Conservation (phyloP, 768 basidiomycete species). For the Daedaleopsis nitida region DNA sequence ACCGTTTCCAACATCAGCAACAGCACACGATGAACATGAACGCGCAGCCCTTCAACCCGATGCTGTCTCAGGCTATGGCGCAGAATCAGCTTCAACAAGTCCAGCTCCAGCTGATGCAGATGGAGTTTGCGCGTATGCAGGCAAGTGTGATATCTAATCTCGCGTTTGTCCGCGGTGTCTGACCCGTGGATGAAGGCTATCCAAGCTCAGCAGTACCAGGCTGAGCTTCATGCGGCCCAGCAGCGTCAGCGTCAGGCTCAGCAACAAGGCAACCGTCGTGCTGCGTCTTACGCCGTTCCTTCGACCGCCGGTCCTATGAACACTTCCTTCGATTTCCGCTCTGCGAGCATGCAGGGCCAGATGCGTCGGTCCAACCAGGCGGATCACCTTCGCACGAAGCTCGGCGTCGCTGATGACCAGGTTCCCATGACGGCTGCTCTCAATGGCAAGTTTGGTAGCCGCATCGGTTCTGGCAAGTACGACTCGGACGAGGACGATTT, state of each 20-base stretch:
- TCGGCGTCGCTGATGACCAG: slow-evolving; percentile 59
- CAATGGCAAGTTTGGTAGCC: slow-evolving; percentile 75
- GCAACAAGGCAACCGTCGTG: slow-evolving; percentile 54
- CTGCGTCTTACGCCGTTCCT: slow-evolving; percentile 53
- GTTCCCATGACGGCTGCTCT: slow-evolving; percentile 82
- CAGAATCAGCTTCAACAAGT: slow-evolving; percentile 64
- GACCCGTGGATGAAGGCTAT: slow-evolving; percentile 45
- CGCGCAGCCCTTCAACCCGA: slow-evolving; percentile 49
- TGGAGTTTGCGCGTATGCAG: slow-evolving; percentile 83
- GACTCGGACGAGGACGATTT: slow-evolving; percentile 45
- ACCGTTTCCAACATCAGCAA: slow-evolving; percentile 60
- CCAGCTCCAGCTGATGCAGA: slow-evolving; percentile 85
- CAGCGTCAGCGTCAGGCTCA: slow-evolving; percentile 60
- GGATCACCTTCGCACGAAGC: slow-evolving; percentile 64
- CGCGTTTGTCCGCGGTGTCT: neutral
- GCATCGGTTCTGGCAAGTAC: slow-evolving; percentile 47
- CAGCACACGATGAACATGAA: slow-evolving; percentile 55
- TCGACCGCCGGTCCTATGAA: slow-evolving; percentile 74
- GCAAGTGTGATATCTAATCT: slow-evolving; percentile 38
- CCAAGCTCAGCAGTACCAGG: slow-evolving; percentile 78
- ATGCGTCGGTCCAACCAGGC: slow-evolving; percentile 70
- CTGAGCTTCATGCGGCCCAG: slow-evolving; percentile 65
- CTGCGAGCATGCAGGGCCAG: slow-evolving; percentile 55
- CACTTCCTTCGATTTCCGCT: slow-evolving; percentile 65
- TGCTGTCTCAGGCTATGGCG: slow-evolving; percentile 39